Evolutionary conservation across 345 rosid species (phyloP).

Genomic region (Geranium brycei): DNA sequence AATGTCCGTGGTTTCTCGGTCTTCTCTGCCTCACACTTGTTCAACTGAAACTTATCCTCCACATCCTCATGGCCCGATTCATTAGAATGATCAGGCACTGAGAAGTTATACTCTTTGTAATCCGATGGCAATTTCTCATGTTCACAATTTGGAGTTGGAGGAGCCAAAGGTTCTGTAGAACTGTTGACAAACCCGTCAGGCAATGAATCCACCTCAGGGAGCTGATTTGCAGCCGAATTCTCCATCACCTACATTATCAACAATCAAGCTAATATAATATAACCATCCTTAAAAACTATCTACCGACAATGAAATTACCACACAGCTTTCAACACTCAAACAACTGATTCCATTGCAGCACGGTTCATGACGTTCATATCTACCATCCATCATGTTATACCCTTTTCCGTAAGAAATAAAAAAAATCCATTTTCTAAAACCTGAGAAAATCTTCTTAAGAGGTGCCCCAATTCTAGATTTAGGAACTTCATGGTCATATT

Average conservation of each 20-base stretch:
- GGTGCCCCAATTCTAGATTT: neutral
- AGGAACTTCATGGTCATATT: neutral
- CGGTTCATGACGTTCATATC: neutral
- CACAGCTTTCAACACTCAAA: neutral
- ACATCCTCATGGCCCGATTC: constrained; percentile 9
- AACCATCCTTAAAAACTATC: neutral
- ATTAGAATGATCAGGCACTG: constrained; percentile 12
- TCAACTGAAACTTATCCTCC: constrained; percentile 13
- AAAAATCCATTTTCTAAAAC: neutral
- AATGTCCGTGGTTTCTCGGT: constrained; percentile 37
- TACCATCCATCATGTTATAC: neutral
- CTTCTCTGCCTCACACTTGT: constrained; percentile 26
- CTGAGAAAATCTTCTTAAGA: neutral
- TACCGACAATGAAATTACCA: neutral
- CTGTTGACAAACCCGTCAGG: constrained; percentile 91
- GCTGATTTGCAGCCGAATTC: constrained; percentile 43
- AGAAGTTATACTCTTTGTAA: constrained; percentile 17
- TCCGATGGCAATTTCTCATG: constrained; percentile 29
- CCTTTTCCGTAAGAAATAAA: neutral
- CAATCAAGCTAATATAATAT: neutral
- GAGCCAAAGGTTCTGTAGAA: constrained; percentile 40
- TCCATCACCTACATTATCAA: constrained; percentile 38
- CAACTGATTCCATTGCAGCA: neutral
- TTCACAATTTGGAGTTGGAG: constrained; percentile 30
- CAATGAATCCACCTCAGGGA: constrained; percentile 81